phyloP scores from a whole-genome alignment of 1,284 basidiomycete species.

The Sporisorium reilianum region DNA sequence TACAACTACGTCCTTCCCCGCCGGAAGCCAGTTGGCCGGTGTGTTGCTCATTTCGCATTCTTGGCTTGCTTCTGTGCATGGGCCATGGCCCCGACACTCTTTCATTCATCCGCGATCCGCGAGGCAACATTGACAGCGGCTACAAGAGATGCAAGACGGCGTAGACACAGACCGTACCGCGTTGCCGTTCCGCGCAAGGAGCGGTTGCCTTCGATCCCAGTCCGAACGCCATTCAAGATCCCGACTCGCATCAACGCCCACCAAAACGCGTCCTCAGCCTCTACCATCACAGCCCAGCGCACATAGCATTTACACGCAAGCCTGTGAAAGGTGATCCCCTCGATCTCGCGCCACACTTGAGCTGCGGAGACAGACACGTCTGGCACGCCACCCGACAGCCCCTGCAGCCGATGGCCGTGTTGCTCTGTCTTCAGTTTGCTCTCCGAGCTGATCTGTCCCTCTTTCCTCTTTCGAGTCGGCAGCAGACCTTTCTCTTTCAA shows the following conservation, averaged over 20 bases:
- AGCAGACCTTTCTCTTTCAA: not conserved
- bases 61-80: slow-evolving; percentile 5
- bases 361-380: not conserved
- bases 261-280: not conserved
- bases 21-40: not conserved
- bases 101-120: not conserved
- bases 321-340: not conserved
- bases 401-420: not conserved
- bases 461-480: not conserved
- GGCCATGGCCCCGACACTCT: too few species aligned
- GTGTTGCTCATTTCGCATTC: not conserved
- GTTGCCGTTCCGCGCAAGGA: not conserved
- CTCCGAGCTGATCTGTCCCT: too few species aligned
- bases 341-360: too few species aligned
- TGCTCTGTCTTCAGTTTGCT: too few species aligned
- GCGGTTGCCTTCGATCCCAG: not conserved
- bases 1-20: not conserved
- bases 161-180: not conserved
- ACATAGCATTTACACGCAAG: not conserved
- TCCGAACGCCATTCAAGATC: not conserved
- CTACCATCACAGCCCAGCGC: not conserved
- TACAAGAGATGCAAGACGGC: not conserved
- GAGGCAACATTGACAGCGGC: not conserved
- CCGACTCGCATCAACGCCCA: slow-evolving; percentile 1
- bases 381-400: not conserved